Percentiles rank a stretch among this genome's conserved stretches.
Evolutionary conservation across 805 yeast species (phyloP).

Genomic region (Metschnikowia proteae): DNA sequence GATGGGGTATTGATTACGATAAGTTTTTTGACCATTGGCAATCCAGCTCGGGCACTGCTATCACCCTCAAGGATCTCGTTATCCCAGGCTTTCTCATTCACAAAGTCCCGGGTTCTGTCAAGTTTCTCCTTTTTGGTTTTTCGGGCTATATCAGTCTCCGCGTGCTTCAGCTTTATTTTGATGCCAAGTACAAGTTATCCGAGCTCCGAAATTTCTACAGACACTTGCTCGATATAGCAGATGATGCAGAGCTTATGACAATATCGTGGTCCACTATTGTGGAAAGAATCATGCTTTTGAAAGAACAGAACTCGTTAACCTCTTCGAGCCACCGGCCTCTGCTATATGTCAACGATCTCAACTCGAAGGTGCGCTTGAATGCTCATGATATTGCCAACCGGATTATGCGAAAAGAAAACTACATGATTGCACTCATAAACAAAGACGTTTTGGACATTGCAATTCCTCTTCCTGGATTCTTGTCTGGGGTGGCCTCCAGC

Average conservation of each 20-base stretch:
- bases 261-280: conserved; percentile 90
- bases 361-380: conserved; percentile 70
- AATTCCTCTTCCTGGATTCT: conserved; percentile 26
- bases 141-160: conserved; percentile 50
- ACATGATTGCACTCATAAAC: conserved; percentile 84
- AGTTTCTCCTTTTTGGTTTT: conserved; percentile 62
- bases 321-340: conserved; percentile 30
- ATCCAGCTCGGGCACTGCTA: conserved; percentile 17
- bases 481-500: conserved; percentile 18
- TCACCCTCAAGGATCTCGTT: conserved; percentile 33
- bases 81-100: conserved; percentile 44
- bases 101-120: conserved; percentile 43
- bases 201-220: conserved; percentile 78
- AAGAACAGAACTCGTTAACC: conserved; percentile 75
- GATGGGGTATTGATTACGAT: conserved; percentile 71
- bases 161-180: conserved; percentile 53
- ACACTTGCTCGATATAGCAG: conserved; percentile 65
- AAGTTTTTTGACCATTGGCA: conserved; percentile 26
- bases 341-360: conserved; percentile 47
- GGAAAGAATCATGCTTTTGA: conserved; percentile 63
- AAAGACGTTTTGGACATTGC: conserved; percentile 68
- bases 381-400: conserved; percentile 95
- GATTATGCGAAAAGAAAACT: conserved; percentile 93
- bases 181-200: conserved; percentile 54
- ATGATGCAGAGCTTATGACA: conserved; percentile 78